phyloP scores from a whole-genome alignment of 768 basidiomycete species.

The Basidioascus undulatus region DNA sequence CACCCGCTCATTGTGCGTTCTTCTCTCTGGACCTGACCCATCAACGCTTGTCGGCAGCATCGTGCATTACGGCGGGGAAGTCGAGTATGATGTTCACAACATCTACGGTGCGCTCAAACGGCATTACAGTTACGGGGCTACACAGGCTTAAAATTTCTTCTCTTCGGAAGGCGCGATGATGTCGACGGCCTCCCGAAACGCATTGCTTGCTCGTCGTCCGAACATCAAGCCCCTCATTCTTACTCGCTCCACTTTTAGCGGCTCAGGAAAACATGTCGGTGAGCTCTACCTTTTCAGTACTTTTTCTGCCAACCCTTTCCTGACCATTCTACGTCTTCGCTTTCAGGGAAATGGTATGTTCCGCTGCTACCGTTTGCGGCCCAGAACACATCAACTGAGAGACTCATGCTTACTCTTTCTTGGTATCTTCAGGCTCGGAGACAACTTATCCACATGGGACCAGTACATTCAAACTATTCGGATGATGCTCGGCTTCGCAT shows the following conservation, averaged over 20 bases:
- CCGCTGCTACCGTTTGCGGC: too few species aligned
- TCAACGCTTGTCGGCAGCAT: too few species aligned
- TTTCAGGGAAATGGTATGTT: too few species aligned
- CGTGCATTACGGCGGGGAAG: conserved; percentile 4
- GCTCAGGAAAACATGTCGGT: conserved; percentile 39
- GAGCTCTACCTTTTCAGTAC: conserved; percentile 18
- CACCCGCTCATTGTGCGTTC: too few species aligned
- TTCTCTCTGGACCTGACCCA: too few species aligned
- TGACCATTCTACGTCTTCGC: too few species aligned
- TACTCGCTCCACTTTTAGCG: conserved; percentile 48
- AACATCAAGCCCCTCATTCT: conserved; percentile 37
- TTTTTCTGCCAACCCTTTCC: too few species aligned
- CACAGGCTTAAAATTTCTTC: conserved; percentile 13
- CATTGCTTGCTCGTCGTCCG: conserved; percentile 38
- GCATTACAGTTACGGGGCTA: not conserved
- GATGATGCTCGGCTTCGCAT: conserved; percentile 41
- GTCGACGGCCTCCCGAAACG: conserved; percentile 35
- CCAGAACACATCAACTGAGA: too few species aligned
- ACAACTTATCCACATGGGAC: conserved; percentile 21
- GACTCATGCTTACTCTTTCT: too few species aligned
- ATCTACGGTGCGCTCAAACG: not conserved
- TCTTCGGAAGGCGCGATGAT: conserved; percentile 51
- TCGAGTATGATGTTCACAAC: conserved; percentile 10
- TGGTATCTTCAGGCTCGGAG: not conserved
- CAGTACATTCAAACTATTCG: conserved; percentile 37